phyloP scores from a whole-genome alignment of 2,329 filamentous ascomycete species.

The Periconia sp. region DNA sequence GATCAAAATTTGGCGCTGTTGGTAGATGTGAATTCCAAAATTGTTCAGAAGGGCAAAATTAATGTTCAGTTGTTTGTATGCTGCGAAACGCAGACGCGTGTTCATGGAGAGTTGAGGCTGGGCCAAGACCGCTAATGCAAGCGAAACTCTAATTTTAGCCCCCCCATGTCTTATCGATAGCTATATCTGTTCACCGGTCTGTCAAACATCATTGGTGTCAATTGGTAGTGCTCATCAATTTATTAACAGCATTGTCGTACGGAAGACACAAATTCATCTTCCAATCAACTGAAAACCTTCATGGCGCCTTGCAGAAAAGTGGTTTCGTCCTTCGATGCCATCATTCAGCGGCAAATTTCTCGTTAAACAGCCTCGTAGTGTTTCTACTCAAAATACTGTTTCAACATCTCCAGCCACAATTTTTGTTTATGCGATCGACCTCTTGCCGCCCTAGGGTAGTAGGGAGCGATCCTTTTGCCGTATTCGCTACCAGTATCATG shows the following conservation, averaged over 20 bases:
- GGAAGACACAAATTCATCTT: too few species aligned
- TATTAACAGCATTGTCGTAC: neutral
- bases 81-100: neutral
- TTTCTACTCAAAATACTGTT: neutral
- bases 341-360: neutral
- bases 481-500: neutral
- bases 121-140: neutral
- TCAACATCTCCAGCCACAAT: neutral
- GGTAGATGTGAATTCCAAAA: too few species aligned
- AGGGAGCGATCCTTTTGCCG: neutral
- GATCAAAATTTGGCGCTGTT: too few species aligned
- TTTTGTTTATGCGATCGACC: neutral
- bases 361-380: neutral
- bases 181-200: neutral
- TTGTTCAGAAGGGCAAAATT: too few species aligned
- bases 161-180: neutral
- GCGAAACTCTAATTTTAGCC: neutral
- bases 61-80: too few species aligned
- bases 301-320: neutral
- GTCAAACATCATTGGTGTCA: neutral
- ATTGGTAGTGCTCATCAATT: neutral
- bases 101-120: neutral
- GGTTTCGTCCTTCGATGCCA: neutral
- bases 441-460: neutral
- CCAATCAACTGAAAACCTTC: too few species aligned